A percentile compares a stretch with the other conserved stretches of the same genome.
phyloP scores from a whole-genome alignment of 2,329 filamentous ascomycete genomes.

The Didymella pomorum region DNA sequence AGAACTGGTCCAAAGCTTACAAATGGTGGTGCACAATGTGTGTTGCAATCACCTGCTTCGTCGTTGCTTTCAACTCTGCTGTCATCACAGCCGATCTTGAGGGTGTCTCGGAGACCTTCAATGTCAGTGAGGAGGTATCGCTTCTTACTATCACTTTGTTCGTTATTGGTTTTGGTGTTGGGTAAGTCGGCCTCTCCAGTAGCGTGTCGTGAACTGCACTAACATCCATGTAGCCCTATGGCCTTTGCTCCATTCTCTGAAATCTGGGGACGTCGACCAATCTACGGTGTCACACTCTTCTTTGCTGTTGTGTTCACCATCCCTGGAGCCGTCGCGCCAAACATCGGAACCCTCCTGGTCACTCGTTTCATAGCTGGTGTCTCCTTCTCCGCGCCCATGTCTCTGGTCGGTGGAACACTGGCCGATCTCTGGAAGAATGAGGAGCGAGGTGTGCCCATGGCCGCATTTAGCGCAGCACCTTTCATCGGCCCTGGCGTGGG shows the following conservation, averaged over 20 bases:
- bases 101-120: slow-evolving; percentile 69
- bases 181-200: background rate
- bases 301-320: slow-evolving; percentile 81
- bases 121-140: slow-evolving; percentile 75
- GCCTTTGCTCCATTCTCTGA: slow-evolving; percentile 81
- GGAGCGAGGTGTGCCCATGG: slow-evolving; percentile 87
- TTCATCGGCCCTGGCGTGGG: slow-evolving; percentile 80
- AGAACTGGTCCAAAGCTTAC: slow-evolving; percentile 80
- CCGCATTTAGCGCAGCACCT: slow-evolving; percentile 81
- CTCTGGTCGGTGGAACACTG: slow-evolving; percentile 80
- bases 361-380: slow-evolving; percentile 82
- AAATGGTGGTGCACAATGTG: slow-evolving; percentile 87
- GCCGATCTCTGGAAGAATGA: slow-evolving; percentile 86
- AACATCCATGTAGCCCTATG: slow-evolving; percentile 68
- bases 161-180: slow-evolving; percentile 79
- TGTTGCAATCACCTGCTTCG: slow-evolving; percentile 67
- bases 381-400: slow-evolving; percentile 86
- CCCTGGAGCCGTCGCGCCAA: slow-evolving; percentile 77
- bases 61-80: slow-evolving; percentile 64
- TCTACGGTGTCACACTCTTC: slow-evolving; percentile 74
- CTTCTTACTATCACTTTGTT: slow-evolving; percentile 78
- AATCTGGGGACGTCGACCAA: slow-evolving; percentile 73
- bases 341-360: slow-evolving; percentile 78
- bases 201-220: background rate
- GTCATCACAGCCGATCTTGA: slow-evolving; percentile 80